phyloP scores from a whole-genome alignment of 768 basidiomycete genomes.

The Strobilomyces dryophilus region DNA sequence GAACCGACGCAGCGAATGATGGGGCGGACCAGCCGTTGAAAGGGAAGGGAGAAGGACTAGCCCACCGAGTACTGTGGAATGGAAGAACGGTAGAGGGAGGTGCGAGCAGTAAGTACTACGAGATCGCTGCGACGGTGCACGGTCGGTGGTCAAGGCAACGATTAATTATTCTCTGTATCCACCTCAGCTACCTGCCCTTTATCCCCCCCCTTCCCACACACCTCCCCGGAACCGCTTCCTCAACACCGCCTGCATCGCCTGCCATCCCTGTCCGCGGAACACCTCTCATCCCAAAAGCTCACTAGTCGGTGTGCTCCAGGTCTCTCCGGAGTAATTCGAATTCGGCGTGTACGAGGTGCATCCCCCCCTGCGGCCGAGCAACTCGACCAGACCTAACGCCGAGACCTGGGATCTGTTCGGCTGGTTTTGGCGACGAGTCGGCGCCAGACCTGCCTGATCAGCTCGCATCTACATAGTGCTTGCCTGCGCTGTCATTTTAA shows the following conservation, averaged over 20 bases:
- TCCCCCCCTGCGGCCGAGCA: not conserved
- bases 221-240: constrained; percentile 1
- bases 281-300: too few species aligned
- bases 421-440: not conserved
- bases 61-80: constrained; percentile 5
- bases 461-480: too few species aligned
- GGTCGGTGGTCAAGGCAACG: constrained; percentile 53
- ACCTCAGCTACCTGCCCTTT: constrained; percentile 14
- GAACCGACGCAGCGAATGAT: constrained; percentile 27
- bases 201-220: constrained; percentile 15
- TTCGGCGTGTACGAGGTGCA: too few species aligned
- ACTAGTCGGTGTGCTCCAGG: too few species aligned
- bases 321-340: too few species aligned
- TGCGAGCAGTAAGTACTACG: constrained; percentile 22
- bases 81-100: constrained; percentile 14
- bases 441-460: too few species aligned
- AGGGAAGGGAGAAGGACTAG: constrained; percentile 13
- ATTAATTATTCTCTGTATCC: constrained; percentile 11
- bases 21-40: constrained; percentile 56
- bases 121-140: constrained; percentile 31
- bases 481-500: too few species aligned
- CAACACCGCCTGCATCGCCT: not conserved
- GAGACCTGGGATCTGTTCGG: not conserved
- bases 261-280: not conserved
- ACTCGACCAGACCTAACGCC: not conserved